Conservation (phyloP, 2,329 filamentous ascomycete species). For the Colletotrichum filicis region DNA sequence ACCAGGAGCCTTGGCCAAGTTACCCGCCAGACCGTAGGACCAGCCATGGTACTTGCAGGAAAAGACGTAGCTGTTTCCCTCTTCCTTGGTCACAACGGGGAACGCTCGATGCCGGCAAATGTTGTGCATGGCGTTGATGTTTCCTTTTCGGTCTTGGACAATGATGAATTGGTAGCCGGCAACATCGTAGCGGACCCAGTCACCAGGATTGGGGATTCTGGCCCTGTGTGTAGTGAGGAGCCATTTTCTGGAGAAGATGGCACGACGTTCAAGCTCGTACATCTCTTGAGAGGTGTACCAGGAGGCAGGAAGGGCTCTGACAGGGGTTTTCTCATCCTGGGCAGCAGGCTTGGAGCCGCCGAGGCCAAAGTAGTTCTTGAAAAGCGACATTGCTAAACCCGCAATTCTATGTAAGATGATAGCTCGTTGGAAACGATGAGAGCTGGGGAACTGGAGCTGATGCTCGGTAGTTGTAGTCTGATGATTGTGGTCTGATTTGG, state of each 20-base stretch:
- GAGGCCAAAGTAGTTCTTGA: slow-evolving; percentile 52
- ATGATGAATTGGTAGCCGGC: slow-evolving; percentile 68
- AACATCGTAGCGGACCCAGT: slow-evolving; percentile 66
- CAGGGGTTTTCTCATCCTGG: slow-evolving; percentile 43
- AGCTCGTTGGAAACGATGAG: background rate
- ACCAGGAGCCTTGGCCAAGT: slow-evolving; percentile 68
- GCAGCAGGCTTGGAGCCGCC: slow-evolving; percentile 28
- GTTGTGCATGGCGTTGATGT: slow-evolving; percentile 71
- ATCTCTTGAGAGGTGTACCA: slow-evolving; percentile 65
- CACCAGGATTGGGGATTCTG: slow-evolving; percentile 61
- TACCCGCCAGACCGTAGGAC: slow-evolving; percentile 68
- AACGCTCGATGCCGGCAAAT: slow-evolving; percentile 71
- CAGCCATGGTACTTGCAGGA: slow-evolving; percentile 72
- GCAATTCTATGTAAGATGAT: background rate
- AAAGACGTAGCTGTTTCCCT: slow-evolving; percentile 63
- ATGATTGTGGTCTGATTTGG: background rate
- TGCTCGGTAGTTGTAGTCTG: slow-evolving; percentile 1
- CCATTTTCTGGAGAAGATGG: slow-evolving; percentile 68
- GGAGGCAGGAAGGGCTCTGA: slow-evolving; percentile 55
- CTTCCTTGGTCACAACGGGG: slow-evolving; percentile 62
- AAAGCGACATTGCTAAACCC: slow-evolving; percentile 13
- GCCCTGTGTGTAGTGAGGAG: slow-evolving; percentile 64
- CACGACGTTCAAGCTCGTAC: slow-evolving; percentile 66
- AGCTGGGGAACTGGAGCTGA: background rate
- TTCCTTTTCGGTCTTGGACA: slow-evolving; percentile 58